phyloP scores from a whole-genome alignment of 2,329 filamentous ascomycete genomes.

The Teratosphaeria epicoccoides region DNA sequence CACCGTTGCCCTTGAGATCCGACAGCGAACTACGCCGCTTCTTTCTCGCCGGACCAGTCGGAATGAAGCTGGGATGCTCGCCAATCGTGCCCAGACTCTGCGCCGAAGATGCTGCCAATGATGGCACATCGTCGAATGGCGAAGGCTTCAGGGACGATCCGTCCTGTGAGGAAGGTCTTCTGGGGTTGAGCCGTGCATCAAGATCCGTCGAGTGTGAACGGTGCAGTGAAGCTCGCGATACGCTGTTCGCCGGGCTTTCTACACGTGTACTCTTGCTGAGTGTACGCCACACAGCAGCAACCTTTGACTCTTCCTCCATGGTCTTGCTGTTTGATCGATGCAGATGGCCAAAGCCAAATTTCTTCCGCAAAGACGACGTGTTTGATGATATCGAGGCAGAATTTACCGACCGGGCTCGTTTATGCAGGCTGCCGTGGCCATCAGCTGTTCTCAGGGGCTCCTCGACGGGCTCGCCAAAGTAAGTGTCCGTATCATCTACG shows the following conservation, averaged over 20 bases:
- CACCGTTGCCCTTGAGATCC: slow-evolving; percentile 64
- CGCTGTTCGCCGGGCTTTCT: slow-evolving; percentile 49
- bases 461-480: slow-evolving; percentile 60
- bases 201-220: slow-evolving; percentile 72
- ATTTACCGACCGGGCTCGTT: slow-evolving; percentile 50
- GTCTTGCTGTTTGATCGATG: slow-evolving; percentile 70
- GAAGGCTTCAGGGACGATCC: slow-evolving; percentile 19
- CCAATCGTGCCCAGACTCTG: slow-evolving; percentile 40
- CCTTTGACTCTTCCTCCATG: slow-evolving; percentile 54
- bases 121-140: slow-evolving; percentile 4
- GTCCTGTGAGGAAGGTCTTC: slow-evolving; percentile 47
- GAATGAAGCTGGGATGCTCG: slow-evolving; percentile 35
- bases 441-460: slow-evolving; percentile 12
- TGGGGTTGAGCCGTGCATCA: slow-evolving; percentile 39
- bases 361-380: slow-evolving; percentile 70
- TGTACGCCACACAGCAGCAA: slow-evolving; percentile 73
- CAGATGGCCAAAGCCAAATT: slow-evolving; percentile 66
- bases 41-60: slow-evolving; percentile 46
- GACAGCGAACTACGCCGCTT: slow-evolving; percentile 88
- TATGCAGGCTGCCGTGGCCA: slow-evolving; percentile 19
- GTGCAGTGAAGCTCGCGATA: slow-evolving; percentile 56
- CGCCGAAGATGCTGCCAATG: background rate
- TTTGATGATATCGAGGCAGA: slow-evolving; percentile 74
- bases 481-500: slow-evolving; percentile 76
- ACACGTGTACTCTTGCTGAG: slow-evolving; percentile 66